phyloP scores from a whole-genome alignment of 1,284 basidiomycete genomes.

The Trichosporon sp. region DNA sequence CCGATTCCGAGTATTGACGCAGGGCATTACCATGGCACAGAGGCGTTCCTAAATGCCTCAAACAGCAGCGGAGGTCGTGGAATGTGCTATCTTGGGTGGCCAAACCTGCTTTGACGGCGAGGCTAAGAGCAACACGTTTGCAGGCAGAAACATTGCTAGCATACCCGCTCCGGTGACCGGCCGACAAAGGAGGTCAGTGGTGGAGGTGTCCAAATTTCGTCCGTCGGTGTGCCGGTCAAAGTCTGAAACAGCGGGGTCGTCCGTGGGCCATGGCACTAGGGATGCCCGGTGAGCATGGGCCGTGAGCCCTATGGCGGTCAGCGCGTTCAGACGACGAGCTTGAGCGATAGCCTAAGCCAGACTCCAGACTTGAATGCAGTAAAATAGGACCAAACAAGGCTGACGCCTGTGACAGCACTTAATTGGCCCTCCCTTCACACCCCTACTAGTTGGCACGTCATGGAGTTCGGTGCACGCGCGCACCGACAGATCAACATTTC shows the following conservation, averaged over 20 bases:
- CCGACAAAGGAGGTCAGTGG: neutral
- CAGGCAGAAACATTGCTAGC: neutral
- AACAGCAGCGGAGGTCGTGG: neutral
- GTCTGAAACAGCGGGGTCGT: neutral
- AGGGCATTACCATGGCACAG: neutral
- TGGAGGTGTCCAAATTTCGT: neutral
- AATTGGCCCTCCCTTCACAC: constrained; percentile 5
- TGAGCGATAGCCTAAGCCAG: neutral
- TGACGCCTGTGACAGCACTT: neutral
- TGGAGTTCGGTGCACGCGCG: constrained; percentile 2
- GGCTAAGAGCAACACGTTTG: neutral
- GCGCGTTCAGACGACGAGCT: neutral
- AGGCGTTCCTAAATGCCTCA: neutral
- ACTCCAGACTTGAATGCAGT: no score
- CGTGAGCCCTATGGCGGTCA: neutral
- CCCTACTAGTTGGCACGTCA: constrained; percentile 6
- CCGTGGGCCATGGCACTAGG: neutral
- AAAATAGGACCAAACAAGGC: constrained; percentile 14
- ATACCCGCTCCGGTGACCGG: no score
- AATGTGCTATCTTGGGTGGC: neutral
- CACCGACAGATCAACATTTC: constrained; percentile 17
- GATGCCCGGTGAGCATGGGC: neutral
- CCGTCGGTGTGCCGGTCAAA: neutral
- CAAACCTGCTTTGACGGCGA: neutral
- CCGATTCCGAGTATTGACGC: constrained; percentile 12